Conservation (phyloP, 441 rosid genomes). For the Monsonia emarginata region DNA sequence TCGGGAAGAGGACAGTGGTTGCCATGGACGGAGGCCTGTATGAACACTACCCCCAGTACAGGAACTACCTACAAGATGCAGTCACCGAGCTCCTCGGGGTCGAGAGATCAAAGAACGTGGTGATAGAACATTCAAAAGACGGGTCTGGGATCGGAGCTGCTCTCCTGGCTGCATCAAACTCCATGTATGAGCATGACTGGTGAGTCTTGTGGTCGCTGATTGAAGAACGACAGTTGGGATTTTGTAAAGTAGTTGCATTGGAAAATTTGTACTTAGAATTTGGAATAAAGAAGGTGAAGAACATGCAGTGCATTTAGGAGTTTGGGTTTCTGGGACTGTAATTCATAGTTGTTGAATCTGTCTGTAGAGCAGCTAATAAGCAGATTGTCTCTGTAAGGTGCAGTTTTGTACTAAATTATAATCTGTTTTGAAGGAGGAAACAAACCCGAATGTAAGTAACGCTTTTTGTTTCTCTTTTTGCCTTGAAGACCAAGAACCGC, state of each 20-base stretch:
- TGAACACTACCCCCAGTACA: conserved; percentile 59
- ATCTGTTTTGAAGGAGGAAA: too few relatives aligned
- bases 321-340: too few relatives aligned
- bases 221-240: not conserved
- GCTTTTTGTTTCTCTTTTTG: too few relatives aligned
- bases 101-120: conserved; percentile 38
- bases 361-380: not conserved
- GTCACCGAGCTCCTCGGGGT: conserved; percentile 56
- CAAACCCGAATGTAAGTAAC: too few relatives aligned
- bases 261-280: not conserved
- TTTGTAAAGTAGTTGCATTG: conserved; percentile 4
- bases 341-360: not conserved
- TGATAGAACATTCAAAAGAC: conserved; percentile 61
- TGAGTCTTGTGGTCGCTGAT: not conserved
- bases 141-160: conserved; percentile 90
- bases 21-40: conserved; percentile 83
- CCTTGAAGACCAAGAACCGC: too few relatives aligned
- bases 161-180: conserved; percentile 71
- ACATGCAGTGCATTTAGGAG: too few relatives aligned
- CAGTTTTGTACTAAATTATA: not conserved
- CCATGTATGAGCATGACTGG: conserved; percentile 40
- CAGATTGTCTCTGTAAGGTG: too few relatives aligned
- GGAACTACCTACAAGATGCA: conserved; percentile 49
- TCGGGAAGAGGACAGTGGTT: conserved; percentile 58
- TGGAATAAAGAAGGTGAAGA: not conserved